These are phyloP conservation scores for Tremella fuciformis DNA, from an alignment of 768 basidiomycete species.

Conservation along the genomic window DNA sequence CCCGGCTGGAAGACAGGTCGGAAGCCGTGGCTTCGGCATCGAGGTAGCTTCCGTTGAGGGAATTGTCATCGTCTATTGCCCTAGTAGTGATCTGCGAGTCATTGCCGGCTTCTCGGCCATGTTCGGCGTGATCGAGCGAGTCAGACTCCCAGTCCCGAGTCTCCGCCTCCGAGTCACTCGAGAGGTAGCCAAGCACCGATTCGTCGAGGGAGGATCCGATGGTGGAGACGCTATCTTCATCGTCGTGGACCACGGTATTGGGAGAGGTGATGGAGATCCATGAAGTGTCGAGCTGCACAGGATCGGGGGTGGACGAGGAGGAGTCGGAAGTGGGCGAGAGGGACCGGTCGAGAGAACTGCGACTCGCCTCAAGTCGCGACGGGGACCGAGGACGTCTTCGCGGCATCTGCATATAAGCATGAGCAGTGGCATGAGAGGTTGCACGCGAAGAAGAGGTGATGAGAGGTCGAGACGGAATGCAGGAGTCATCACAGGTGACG, in stretches of 20 bases:
- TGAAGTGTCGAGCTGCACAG: slow-evolving; percentile 12
- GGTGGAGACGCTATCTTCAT: slow-evolving; percentile 8
- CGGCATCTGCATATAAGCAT: background rate
- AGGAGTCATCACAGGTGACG: too few relatives aligned
- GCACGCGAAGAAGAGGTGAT: too few relatives aligned
- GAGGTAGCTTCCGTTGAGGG: slow-evolving; percentile 9
- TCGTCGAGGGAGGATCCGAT: slow-evolving; percentile 10
- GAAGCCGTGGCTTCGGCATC: slow-evolving; percentile 21
- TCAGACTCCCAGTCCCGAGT: slow-evolving; percentile 1
- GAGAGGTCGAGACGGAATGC: too few relatives aligned
- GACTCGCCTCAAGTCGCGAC: background rate
- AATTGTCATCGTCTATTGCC: background rate
- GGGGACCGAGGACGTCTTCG: background rate
- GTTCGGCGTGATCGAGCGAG: background rate
- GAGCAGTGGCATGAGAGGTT: background rate
- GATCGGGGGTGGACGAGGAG: background rate
- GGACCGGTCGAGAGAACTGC: background rate
- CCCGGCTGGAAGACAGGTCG: background rate
- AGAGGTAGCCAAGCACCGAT: background rate
- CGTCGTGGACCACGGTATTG: background rate
- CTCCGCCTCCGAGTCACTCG: slow-evolving; percentile 7
- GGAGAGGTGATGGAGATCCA: slow-evolving; percentile 11
- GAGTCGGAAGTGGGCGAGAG: slow-evolving; percentile 7
- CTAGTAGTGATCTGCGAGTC: too few relatives aligned
- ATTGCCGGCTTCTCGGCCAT: too few relatives aligned